Evolutionary conservation across 257 asterid genomes (phyloP).

Genomic region (Solanum pinnatisectum): DNA sequence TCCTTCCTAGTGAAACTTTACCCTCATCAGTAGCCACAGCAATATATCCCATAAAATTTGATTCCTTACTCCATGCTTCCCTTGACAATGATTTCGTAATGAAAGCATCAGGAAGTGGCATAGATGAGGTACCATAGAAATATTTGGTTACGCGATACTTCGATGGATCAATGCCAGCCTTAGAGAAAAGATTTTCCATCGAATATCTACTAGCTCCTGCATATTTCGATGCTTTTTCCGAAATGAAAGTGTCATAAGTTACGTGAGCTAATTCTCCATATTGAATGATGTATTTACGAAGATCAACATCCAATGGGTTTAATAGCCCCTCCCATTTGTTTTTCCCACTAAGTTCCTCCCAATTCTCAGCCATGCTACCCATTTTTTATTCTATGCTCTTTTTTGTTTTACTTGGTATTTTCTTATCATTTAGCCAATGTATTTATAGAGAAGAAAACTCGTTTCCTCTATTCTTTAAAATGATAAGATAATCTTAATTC

Average conservation of each 20-base stretch:
- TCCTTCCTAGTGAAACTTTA: slow-evolving; percentile 45
- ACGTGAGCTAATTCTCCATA: slow-evolving; percentile 70
- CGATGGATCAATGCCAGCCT: slow-evolving; percentile 40
- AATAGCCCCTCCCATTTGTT: slow-evolving; percentile 52
- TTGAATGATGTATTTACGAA: slow-evolving; percentile 56
- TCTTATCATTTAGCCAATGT: background rate
- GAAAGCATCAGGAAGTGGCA: slow-evolving; percentile 54
- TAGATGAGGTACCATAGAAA: slow-evolving; percentile 62
- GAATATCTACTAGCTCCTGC: slow-evolving; percentile 63
- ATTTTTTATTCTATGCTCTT: background rate
- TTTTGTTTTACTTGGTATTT: background rate
- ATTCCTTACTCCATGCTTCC: slow-evolving; percentile 76
- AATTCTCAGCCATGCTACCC: slow-evolving; percentile 30
- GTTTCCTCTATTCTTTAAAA: background rate
- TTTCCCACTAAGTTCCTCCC: slow-evolving; percentile 62
- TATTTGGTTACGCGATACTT: slow-evolving; percentile 50
- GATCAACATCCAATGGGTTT: slow-evolving; percentile 62
- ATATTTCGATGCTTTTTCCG: slow-evolving; percentile 44
- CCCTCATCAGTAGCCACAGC: slow-evolving; percentile 86
- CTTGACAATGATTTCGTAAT: slow-evolving; percentile 46
- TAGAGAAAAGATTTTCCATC: slow-evolving; percentile 30
- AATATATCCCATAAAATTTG: slow-evolving; percentile 80
- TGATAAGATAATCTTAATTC: too few relatives aligned
- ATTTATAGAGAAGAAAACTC: background rate
- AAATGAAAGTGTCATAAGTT: slow-evolving; percentile 66